Evolutionary conservation across 1,284 basidiomycete species (phyloP).

Genomic region (Pseudozyma thailandica): DNA sequence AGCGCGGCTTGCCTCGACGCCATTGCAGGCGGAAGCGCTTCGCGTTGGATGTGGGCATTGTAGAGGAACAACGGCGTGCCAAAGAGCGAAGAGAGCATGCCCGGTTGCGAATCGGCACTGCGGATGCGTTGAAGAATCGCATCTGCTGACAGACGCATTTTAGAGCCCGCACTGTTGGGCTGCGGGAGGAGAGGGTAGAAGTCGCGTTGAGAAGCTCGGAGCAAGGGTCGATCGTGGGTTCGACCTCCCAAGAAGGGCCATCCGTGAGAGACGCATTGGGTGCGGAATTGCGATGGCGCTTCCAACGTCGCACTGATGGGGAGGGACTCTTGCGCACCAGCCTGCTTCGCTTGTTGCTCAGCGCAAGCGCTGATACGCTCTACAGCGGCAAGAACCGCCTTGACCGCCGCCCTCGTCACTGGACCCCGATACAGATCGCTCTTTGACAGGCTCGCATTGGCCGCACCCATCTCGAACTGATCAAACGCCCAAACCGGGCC

Average conservation of each 20-base stretch:
- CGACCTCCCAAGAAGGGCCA: constrained; percentile 68
- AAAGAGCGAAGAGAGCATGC: constrained; percentile 68
- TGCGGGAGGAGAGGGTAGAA: constrained; percentile 29
- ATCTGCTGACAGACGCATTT: constrained; percentile 65
- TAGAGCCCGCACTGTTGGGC: not conserved
- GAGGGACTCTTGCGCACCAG: not conserved
- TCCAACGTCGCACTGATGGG: constrained; percentile 20
- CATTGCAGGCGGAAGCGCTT: constrained; percentile 39
- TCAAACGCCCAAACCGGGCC: constrained; percentile 71
- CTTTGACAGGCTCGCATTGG: constrained; percentile 67
- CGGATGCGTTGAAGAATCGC: constrained; percentile 68
- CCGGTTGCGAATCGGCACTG: constrained; percentile 70
- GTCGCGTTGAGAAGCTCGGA: constrained; percentile 68
- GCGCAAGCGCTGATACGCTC: constrained; percentile 57
- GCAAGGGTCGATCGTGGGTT: constrained; percentile 69
- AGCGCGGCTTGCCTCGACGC: constrained; percentile 34
- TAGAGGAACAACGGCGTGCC: constrained; percentile 68
- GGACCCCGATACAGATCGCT: constrained; percentile 70
- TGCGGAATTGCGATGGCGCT: constrained; percentile 24
- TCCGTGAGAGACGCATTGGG: constrained; percentile 62
- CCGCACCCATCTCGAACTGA: constrained; percentile 67
- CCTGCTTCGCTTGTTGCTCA: not conserved
- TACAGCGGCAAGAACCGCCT: constrained; percentile 68
- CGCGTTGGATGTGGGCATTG: constrained; percentile 68
- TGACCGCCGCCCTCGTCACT: constrained; percentile 68